Evolutionary conservation across 306 rosid genomes (phyloP), one percentile per base, ranked within the genome.

Genomic region (Ormosia emarginata): DNA sequence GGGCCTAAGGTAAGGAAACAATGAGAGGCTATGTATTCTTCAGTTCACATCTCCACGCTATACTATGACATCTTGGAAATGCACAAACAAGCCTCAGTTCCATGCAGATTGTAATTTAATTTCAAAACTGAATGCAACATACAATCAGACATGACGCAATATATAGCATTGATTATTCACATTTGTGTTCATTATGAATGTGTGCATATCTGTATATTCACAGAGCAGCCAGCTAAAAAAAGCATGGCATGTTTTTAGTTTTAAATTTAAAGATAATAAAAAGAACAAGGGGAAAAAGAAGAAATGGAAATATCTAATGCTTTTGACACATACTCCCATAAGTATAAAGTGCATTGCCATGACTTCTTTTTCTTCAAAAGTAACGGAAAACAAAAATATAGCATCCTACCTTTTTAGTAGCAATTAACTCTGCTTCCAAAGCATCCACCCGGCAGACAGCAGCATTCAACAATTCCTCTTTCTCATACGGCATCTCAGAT

Each of bases 391-490:
- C 18, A 52, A 75, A 62, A 50, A 50, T 34, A 37, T 2, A 12
- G 47, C 56, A 59, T 56, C 40, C 71, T 83, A 96, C 99, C 98
- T 90, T 92, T 86, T 96, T 96, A 63, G 99, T 96, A 58, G 98
- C 90, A 87, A 94, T 96, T 65, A 96, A 86, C 90, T 96, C 99
- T 40, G 99, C 99, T 86, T 96, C 99, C 77, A 96, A 86, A 65
- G 97, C 97, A 92, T 96, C 99, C 74, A 96, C 98, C 12, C 97
- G 97, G 82, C 93, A 96, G 67, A 92, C 99, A 67, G 99, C 99
- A 73, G 98, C 98, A 87, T 96, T 92, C 75, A 96, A 86, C 90
- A 94, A 86, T 86, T 96, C 99, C 81, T 86, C 98, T 78, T 93
- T 96, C 82, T 96, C 98, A 55, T 79, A 87, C 40, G 99, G 99